A percentile compares a stretch with the other conserved stretches of the same genome.
These are phyloP conservation scores for Neurospora tetrasperma DNA, from an alignment of 495 filamentous ascomycete species.

Conservation along the genomic window DNA sequence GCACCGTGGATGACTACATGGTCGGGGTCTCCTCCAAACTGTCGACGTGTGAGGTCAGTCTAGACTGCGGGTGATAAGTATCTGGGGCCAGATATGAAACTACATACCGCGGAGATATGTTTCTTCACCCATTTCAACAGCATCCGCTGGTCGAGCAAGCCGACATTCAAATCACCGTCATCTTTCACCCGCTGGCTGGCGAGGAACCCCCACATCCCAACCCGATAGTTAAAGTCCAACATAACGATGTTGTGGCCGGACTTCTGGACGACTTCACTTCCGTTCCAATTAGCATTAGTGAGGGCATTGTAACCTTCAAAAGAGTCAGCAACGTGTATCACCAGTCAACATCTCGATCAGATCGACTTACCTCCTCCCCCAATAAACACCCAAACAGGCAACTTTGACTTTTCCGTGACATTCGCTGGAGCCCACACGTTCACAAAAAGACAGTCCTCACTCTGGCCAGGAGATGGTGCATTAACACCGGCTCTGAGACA, in stretches of 20 bases:
- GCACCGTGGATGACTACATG: conserved; percentile 63
- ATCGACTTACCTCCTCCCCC: conserved; percentile 51
- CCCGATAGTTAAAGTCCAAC: conserved; percentile 66
- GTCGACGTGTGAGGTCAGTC: not conserved
- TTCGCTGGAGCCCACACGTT: conserved; percentile 61
- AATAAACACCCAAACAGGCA: conserved; percentile 66
- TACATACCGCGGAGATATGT: conserved; percentile 45
- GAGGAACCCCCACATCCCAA: conserved; percentile 65
- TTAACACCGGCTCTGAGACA: conserved; percentile 40
- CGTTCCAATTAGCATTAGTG: conserved; percentile 59
- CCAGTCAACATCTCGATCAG: too few species aligned
- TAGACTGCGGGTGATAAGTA: not conserved
- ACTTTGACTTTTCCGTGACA: conserved; percentile 33
- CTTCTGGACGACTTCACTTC: conserved; percentile 47
- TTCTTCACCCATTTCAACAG: conserved; percentile 60
- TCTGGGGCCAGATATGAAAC: not conserved
- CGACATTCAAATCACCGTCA: conserved; percentile 54
- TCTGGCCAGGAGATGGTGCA: conserved; percentile 27
- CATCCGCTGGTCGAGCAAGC: conserved; percentile 59
- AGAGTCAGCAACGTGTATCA: not conserved
- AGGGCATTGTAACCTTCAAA: conserved; percentile 45
- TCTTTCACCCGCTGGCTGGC: conserved; percentile 48
- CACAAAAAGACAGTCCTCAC: conserved; percentile 67
- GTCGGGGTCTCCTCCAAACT: conserved; percentile 65
- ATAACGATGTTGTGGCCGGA: conserved; percentile 52